A percentile compares a stretch with the other conserved stretches of the same genome.
These are phyloP conservation scores for Phyllosticta paracitricarpa DNA, from an alignment of 2,329 filamentous ascomycete genomes.

Conservation along the genomic window DNA sequence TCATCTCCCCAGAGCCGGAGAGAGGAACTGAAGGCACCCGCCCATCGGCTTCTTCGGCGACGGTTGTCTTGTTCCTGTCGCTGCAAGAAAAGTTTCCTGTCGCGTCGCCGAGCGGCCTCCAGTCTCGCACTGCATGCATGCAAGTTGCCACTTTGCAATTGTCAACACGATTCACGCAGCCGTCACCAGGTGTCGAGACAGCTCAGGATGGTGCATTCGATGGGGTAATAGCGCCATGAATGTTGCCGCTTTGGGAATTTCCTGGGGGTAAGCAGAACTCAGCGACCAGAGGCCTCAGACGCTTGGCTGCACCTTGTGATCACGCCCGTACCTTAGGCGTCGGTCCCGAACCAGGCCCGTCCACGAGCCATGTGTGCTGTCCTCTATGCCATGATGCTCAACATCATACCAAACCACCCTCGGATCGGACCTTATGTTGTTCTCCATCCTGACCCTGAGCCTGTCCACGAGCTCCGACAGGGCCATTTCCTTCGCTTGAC, in stretches of 20 bases:
- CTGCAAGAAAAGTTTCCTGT: background rate
- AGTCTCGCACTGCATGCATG: background rate
- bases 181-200: background rate
- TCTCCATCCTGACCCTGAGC: background rate
- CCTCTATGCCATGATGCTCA: background rate
- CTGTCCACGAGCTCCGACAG: background rate
- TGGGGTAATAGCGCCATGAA: conserved; percentile 3
- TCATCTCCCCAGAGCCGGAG: background rate
- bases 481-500: background rate
- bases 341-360: background rate
- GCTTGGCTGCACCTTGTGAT: conserved; percentile 7
- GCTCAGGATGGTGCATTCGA: background rate
- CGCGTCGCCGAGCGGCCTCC: background rate
- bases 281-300: background rate
- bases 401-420: background rate
- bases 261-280: conserved; percentile 10
- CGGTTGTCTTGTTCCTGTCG: background rate
- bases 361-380: background rate
- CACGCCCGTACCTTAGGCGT: background rate
- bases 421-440: background rate
- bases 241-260: conserved; percentile 8
- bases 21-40: background rate
- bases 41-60: background rate
- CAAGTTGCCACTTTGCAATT: background rate
- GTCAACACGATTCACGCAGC: background rate